Base-by-base conservation (phyloP, 345 rosid species). In the Anastatica hierochuntica region DNA sequence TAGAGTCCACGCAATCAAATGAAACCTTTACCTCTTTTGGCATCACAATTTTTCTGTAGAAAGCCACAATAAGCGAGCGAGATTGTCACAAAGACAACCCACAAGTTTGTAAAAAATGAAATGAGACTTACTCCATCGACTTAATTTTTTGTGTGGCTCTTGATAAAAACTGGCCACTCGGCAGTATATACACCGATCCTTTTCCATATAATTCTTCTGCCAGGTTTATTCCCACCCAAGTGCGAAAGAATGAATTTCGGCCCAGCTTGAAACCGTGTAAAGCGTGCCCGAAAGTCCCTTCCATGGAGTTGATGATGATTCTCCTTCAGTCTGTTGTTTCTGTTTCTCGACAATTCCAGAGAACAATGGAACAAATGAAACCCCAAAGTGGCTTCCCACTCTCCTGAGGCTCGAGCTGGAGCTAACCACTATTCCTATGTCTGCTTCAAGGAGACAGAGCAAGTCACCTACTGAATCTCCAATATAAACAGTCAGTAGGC, bases 401-500 rank as follows among this genome's bases (percentile, higher is more conserved):
- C 74, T 79, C 72, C 94, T 77, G 41, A 92, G 77, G 78, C 95
- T 92, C 51, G 82, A 59, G 46, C 98, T 85, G 26, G 86, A 74
- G 39, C 88, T 82, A 49, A 92, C 64, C 46, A 92, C 97, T 29
- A 88, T 88, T 35, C 95, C 98, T 56, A 92, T 80, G 50, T 92
- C 98, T 10, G 95, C 98, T 72, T 79, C 73, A 11, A 92, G 83
- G 61, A 92, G 77, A 72, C 97, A 92, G 20, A 88, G 95, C 74
- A 92, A 59, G 76, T 92, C 98, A 10, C 94, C 95, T 17, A 88
- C 83, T 0, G 97, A 83, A 48, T 83, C 97, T 54, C 97, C 98
- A 51, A 92, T 75, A 58, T 88, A 92, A 46, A 92, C 74, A 45
- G 79, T 85, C 65, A 76, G 33, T 13, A 14, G 29, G 42, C 68